Base-by-base conservation (phyloP, 805 yeast genomes). In the Candida mattraensis region DNA sequence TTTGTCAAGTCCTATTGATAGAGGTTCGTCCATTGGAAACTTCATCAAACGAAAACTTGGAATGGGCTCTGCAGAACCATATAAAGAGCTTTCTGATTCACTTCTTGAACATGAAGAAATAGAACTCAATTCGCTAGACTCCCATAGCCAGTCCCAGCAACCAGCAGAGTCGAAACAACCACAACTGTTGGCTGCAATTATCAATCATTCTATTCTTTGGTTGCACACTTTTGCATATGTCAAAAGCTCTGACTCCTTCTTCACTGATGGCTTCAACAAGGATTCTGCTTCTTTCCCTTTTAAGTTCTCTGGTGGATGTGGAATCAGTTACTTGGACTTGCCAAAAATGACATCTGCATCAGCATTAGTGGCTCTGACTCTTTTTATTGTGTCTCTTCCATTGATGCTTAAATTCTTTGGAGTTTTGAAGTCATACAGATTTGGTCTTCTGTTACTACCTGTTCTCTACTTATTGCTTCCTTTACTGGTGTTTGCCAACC, bases 251-350 rank as follows among this genome's bases (percentile, higher is more conserved):
- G 14, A 28, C 14, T 8, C 10, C 7, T 28, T 17, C 23, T 28
- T 28, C 23, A 28, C 31, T 5, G 31, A 19, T 12, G 9, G 14
- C 9, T n/a, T 28, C 15, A 28, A 28, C 5, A 28, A 28, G 15
- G 31, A 28, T 5, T 18, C 23, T 18, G 12, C 19, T 12, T 14
- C 11, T n/a, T 28, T 28, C 19, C 31, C 31, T 6, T 18, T 28
- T 16, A 28, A 17, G 23, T 28, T 28, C 17, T 7, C n/a, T 9
- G 31, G 31, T 3, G 31, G 31, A 28, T 28, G 31, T 19, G 23
- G 31, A 18, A 17, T 28, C 7, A 28, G 23, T 16, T 28, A 16
- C 16, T 13, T 17, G 4, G 31, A 28, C 14, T 11, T 28, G n/a
- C 31, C 31, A 10, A 7, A 5, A 7, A 18, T 18, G 12, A 13